Percentiles rank a stretch among this genome's conserved stretches.
These are phyloP conservation scores for Phylloboletellus chloephorus DNA, from an alignment of 1,284 basidiomycete genomes.

Conservation along the genomic window DNA sequence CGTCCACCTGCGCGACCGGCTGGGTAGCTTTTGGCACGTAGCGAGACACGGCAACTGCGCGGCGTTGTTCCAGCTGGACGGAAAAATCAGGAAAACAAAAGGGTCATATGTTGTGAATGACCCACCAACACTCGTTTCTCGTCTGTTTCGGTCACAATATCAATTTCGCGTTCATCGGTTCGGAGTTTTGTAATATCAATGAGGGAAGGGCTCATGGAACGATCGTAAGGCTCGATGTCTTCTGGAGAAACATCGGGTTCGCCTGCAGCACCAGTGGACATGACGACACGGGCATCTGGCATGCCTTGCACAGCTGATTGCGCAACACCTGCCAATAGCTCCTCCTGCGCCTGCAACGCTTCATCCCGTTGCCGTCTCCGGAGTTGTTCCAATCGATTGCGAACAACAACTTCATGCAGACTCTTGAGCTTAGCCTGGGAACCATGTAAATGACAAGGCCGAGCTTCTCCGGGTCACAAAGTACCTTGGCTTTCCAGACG, in stretches of 20 bases:
- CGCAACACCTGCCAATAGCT: slow-evolving; percentile 78
- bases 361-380: slow-evolving; percentile 94
- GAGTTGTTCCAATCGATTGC: slow-evolving; percentile 92
- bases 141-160: slow-evolving; percentile 67
- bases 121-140: slow-evolving; percentile 64
- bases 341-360: slow-evolving; percentile 86
- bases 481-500: slow-evolving; percentile 97
- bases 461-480: neutral
- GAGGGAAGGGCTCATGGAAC: slow-evolving; percentile 75
- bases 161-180: slow-evolving; percentile 73
- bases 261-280: slow-evolving; percentile 30
- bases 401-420: slow-evolving; percentile 93
- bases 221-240: slow-evolving; percentile 70
- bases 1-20: slow-evolving; percentile 42
- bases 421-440: slow-evolving; percentile 81
- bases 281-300: slow-evolving; percentile 35
- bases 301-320: slow-evolving; percentile 44
- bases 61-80: slow-evolving; percentile 68
- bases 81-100: slow-evolving; percentile 9
- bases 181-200: slow-evolving; percentile 67
- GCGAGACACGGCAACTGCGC: slow-evolving; percentile 70
- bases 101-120: slow-evolving; percentile 16
- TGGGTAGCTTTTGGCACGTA: slow-evolving; percentile 76
- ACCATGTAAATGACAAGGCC: slow-evolving; percentile 9
- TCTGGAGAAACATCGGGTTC: slow-evolving; percentile 48